A percentile compares a stretch with the other conserved stretches of the same genome.
Conservation (phyloP, 768 basidiomycete genomes). For the Rossbeevera mucosa region DNA sequence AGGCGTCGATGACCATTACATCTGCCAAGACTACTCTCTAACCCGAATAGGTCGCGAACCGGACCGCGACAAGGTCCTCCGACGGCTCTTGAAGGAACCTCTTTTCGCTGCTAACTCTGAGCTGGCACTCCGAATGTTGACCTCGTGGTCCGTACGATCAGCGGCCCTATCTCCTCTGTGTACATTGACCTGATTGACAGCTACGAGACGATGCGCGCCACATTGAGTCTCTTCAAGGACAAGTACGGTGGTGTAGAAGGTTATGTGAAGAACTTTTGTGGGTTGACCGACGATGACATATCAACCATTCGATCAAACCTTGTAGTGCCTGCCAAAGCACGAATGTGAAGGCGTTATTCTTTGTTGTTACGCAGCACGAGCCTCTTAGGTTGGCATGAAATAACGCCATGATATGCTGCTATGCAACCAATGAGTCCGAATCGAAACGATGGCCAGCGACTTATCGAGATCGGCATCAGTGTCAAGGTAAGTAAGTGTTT, state of each 20-base stretch:
- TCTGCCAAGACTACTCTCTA: conserved; percentile 72
- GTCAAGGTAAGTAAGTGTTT: background rate
- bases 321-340: conserved; percentile 32
- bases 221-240: conserved; percentile 54
- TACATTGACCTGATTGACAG: conserved; percentile 33
- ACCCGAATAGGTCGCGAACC: conserved; percentile 80
- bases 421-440: background rate
- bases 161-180: background rate
- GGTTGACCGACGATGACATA: conserved; percentile 62
- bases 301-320: conserved; percentile 54
- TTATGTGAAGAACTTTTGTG: conserved; percentile 55
- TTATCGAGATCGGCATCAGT: background rate
- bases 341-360: conserved; percentile 19
- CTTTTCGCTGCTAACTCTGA: conserved; percentile 68
- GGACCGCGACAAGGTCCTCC: conserved; percentile 64
- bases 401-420: background rate
- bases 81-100: conserved; percentile 64
- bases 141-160: conserved; percentile 52
- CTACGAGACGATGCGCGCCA: conserved; percentile 72
- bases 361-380: background rate
- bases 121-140: conserved; percentile 79
- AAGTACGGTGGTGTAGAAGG: conserved; percentile 65
- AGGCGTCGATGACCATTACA: conserved; percentile 59
- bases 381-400: background rate
- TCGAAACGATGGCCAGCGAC: too few species aligned